A percentile compares a stretch with the other conserved stretches of the same genome.
Conservation (phyloP, 768 basidiomycete species). For the Xanthoconium purpureum region DNA sequence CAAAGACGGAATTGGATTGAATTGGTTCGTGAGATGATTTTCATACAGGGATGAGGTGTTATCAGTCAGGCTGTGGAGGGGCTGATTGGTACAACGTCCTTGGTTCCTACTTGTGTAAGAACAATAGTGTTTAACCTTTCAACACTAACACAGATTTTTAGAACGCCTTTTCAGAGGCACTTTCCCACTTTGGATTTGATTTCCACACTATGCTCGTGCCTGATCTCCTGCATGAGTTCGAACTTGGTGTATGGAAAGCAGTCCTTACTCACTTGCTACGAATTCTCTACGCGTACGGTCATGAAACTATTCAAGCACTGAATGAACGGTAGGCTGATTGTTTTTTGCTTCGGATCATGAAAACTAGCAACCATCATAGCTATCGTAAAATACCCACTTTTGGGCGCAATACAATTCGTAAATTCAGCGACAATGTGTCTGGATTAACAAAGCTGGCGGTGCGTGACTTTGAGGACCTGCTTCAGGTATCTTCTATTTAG, state of each 20-base stretch:
- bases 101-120: not conserved
- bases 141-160: not conserved
- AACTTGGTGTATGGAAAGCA: not conserved
- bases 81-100: not conserved
- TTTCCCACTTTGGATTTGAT: constrained; percentile 22
- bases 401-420: constrained; percentile 29
- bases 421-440: constrained; percentile 33
- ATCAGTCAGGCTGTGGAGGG: not conserved
- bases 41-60: not conserved
- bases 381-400: constrained; percentile 26
- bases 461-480: constrained; percentile 38
- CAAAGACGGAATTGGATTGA: not conserved
- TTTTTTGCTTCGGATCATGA: not conserved
- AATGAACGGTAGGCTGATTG: constrained; percentile 20
- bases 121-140: not conserved
- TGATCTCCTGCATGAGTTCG: constrained; percentile 18
- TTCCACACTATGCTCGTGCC: constrained; percentile 26
- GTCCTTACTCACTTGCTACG: not conserved
- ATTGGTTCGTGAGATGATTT: not conserved
- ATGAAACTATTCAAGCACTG: constrained; percentile 1
- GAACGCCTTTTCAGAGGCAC: constrained; percentile 32
- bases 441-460: constrained; percentile 36
- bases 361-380: not conserved
- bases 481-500: constrained; percentile 24
- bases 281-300: not conserved